These are phyloP conservation scores for Arthroderma sp. DNA, from an alignment of 2,329 filamentous ascomycete species.

Conservation along the genomic window DNA sequence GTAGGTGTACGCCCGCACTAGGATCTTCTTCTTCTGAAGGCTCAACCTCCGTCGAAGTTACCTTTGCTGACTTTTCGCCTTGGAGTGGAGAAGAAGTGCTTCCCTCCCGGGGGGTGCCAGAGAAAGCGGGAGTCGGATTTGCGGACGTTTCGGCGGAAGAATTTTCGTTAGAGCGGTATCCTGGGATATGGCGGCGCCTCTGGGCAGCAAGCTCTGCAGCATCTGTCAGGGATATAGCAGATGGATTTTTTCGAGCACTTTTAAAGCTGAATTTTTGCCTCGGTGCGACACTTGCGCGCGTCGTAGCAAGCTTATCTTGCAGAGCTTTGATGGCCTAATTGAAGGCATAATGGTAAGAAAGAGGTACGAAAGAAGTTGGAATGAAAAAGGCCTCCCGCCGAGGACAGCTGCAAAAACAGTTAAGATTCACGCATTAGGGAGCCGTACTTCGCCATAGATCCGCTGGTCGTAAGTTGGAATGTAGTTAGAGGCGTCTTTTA, in stretches of 20 bases:
- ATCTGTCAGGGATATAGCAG: slow-evolving; percentile 35
- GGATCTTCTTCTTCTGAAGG: no score
- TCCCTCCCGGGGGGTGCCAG: slow-evolving; percentile 25
- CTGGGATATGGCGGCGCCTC: slow-evolving; percentile 31
- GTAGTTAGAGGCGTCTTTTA: slow-evolving; percentile 69
- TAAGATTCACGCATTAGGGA: neutral
- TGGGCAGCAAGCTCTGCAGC: slow-evolving; percentile 42
- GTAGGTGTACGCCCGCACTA: no score
- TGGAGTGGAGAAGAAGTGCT: slow-evolving; percentile 8
- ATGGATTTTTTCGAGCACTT: slow-evolving; percentile 38
- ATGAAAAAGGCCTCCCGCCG: neutral
- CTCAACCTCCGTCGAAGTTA: no score
- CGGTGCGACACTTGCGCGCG: slow-evolving; percentile 54
- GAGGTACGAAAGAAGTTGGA: neutral
- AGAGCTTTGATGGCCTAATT: slow-evolving; percentile 62
- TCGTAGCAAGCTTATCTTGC: slow-evolving; percentile 62
- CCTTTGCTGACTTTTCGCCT: slow-evolving; percentile 8
- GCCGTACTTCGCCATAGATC: slow-evolving; percentile 60
- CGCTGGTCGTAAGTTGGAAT: slow-evolving; percentile 83
- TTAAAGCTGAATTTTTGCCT: slow-evolving; percentile 79
- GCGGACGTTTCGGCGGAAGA: slow-evolving; percentile 31
- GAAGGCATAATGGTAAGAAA: slow-evolving; percentile 3
- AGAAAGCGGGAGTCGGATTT: slow-evolving; percentile 22
- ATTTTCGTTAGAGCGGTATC: slow-evolving; percentile 27
- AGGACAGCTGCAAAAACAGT: no score